Evolutionary conservation across 148 eudicot genomes (phyloP).

Genomic region (Chenopodium berlandieri): DNA sequence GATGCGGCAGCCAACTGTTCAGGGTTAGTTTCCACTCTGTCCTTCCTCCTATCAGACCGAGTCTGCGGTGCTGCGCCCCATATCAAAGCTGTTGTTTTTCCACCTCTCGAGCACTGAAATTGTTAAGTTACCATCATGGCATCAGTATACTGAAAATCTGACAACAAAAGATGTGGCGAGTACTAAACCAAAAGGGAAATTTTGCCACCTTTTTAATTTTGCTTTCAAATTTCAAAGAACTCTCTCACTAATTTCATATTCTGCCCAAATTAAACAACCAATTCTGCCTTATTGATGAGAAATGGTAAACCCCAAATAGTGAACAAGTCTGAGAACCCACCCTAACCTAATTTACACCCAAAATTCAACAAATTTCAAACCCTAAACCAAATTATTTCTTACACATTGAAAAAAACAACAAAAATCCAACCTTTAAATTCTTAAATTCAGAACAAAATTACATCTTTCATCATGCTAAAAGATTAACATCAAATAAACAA

Average conservation of each 20-base stretch:
- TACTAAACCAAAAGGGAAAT: neutral
- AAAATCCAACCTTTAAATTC: neutral
- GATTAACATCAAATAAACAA: constrained; percentile 6
- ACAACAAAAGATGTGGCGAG: neutral
- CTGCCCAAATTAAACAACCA: neutral
- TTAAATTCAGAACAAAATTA: neutral
- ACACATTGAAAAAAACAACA: neutral
- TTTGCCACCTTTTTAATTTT: neutral
- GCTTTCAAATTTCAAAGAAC: no score
- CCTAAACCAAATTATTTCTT: neutral
- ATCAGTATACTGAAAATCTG: neutral
- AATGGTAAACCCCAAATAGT: neutral
- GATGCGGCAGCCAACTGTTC: constrained; percentile 99
- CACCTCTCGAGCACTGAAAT: constrained; percentile 64
- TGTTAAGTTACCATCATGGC: constrained; percentile 10
- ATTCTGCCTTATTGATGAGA: neutral
- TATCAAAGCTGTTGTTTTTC: constrained; percentile 73
- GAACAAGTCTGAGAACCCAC: neutral
- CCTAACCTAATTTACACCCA: neutral
- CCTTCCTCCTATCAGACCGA: constrained; percentile 90
- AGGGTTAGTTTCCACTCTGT: constrained; percentile 97
- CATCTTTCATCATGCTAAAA: constrained; percentile 1
- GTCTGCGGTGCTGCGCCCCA: constrained; percentile 99
- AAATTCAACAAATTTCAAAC: neutral
- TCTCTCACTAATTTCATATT: neutral